Evolutionary conservation across 2,329 filamentous ascomycete genomes (phyloP), one percentile per base, ranked within the genome.

Genomic region (Macroventuria anomochaeta): DNA sequence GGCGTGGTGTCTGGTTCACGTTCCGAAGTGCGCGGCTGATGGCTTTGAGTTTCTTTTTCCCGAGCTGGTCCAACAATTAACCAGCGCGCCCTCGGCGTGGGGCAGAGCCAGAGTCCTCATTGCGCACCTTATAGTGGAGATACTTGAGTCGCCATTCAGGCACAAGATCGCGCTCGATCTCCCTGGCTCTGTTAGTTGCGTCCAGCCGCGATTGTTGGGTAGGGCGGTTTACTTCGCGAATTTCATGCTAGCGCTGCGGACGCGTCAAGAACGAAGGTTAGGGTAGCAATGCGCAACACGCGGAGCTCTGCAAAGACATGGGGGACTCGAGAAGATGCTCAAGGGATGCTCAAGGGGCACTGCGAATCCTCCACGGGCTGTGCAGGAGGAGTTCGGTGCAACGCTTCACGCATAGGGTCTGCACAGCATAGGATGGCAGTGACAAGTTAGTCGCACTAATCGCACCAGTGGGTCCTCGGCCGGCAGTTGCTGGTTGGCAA

Each of bases 121-220:
- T 65, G 63, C 74, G 48, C 51, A 87, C 87, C 82, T 96, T 96
- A 81, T 97, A 97, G 76, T 97, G 86, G 65, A 97, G 83, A 75
- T 97, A 97, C 76, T 96, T 96, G 74, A 88, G 84, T 68, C 90
- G 86, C 93, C 93, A 97, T 84, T 97, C 93, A 71, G 93, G 93
- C 61, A 97, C 91, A 47, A 92, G 84, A 67, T 96, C 90, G 70
- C 89, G 85, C 71, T 96, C 91, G 59, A 96, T 83, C 78, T 96
- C 91, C 71, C 83, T 86, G 21, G 40, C 23, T 17, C 17, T 40
- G 42, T 28, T 31, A n/a, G 58, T 66, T 50, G 21, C 28, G 23
- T 34, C 33, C 39, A 12, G 29, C 28, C 25, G 28, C 21, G 6
- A 7, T 21, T 40, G 44, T 39, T 17, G 28, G 29, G 38, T 12